phyloP scores from a whole-genome alignment of 495 filamentous ascomycete species.

The Tuber calosporum region DNA sequence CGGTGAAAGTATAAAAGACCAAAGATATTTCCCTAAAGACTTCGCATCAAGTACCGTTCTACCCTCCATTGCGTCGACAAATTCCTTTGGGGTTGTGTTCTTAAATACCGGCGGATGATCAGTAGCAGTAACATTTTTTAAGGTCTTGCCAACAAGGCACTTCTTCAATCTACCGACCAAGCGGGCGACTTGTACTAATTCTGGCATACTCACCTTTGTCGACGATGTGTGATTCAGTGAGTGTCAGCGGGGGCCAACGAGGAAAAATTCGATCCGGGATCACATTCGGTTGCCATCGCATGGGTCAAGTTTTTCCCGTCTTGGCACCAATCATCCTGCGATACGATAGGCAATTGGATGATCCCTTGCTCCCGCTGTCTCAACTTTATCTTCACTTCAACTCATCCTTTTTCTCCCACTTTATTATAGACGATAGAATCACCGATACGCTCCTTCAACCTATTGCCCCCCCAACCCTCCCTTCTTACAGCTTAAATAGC shows the following conservation, averaged over 20 bases:
- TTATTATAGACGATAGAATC: background rate
- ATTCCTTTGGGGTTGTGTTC: constrained; percentile 66
- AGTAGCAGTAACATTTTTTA: constrained; percentile 60
- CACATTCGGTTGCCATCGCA: background rate
- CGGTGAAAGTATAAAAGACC: constrained; percentile 46
- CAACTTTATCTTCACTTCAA: background rate
- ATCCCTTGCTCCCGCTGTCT: background rate
- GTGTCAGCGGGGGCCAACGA: background rate
- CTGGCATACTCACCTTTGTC: constrained; percentile 52
- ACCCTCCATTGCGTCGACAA: constrained; percentile 64
- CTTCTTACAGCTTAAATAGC: background rate
- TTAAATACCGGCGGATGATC: constrained; percentile 80
- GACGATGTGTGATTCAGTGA: background rate
- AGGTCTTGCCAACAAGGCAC: constrained; percentile 73
- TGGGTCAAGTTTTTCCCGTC: background rate
- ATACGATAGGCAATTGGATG: background rate
- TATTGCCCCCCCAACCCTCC: background rate
- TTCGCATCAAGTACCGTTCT: constrained; percentile 57
- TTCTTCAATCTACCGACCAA: constrained; percentile 75
- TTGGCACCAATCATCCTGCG: background rate
- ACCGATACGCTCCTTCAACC: background rate
- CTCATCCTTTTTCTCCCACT: background rate
- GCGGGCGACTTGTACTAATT: constrained; percentile 79
- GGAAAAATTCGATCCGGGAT: background rate
- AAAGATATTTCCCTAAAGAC: constrained; percentile 95